phyloP scores from a whole-genome alignment of 305 asterid species.

The Petunia hybrid region DNA sequence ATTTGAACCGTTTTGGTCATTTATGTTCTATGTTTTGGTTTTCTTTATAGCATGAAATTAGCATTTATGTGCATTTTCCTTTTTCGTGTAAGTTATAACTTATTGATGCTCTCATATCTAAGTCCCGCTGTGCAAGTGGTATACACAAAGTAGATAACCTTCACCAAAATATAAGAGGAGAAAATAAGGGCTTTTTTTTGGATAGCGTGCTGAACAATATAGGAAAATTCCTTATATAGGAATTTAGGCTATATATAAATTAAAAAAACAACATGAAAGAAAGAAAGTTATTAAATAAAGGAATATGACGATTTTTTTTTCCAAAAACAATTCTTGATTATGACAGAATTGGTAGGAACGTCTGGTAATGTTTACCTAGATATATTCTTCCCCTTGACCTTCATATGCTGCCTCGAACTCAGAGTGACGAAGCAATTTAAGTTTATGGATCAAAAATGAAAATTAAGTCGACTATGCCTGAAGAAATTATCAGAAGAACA shows the following conservation, averaged over 20 bases:
- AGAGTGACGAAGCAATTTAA: constrained; percentile 13
- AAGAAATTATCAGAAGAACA: not conserved
- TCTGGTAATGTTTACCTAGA: not conserved
- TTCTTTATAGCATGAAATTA: not conserved
- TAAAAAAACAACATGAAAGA: not conserved
- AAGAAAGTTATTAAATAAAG: not conserved
- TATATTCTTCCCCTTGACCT: not conserved
- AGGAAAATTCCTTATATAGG: not conserved
- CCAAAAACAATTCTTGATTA: not conserved
- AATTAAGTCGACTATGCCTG: not conserved
- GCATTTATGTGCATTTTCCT: not conserved
- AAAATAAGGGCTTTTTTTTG: not conserved
- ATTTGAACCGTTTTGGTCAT: not conserved
- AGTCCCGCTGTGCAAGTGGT: constrained; percentile 21
- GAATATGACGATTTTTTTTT: not conserved
- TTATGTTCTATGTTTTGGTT: constrained; percentile 1
- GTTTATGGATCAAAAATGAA: constrained; percentile 9
- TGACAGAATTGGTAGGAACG: not conserved
- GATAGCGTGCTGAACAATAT: not conserved
- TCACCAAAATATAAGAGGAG: not conserved
- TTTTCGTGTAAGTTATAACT: not conserved
- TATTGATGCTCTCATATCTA: not conserved
- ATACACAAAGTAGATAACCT: constrained; percentile 24
- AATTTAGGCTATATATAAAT: not conserved
- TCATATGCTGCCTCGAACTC: not conserved